Percentiles rank a stretch among this genome's conserved stretches.
phyloP scores from a whole-genome alignment of 306 rosid species.

The Castanea sativa region DNA sequence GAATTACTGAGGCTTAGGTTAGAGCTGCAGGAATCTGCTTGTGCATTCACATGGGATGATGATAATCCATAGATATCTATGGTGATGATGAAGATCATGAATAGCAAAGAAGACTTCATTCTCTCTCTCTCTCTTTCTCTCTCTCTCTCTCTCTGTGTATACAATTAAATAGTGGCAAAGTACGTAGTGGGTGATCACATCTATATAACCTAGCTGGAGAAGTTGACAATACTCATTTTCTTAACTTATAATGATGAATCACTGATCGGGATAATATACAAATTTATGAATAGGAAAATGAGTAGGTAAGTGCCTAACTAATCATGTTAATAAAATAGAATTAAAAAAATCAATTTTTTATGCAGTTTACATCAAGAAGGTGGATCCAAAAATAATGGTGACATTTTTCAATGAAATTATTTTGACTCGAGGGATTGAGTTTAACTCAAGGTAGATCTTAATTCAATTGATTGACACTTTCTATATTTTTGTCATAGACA shows the following conservation, averaged over 20 bases:
- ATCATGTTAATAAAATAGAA: neutral
- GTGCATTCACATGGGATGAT: slow-evolving; percentile 32
- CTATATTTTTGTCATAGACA: too few species aligned
- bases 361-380: too few species aligned
- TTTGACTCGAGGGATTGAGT: too few species aligned
- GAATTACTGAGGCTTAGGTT: slow-evolving; percentile 40
- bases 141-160: neutral
- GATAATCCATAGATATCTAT: slow-evolving; percentile 38
- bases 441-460: too few species aligned
- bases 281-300: neutral
- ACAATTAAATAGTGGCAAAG: slow-evolving; percentile 1
- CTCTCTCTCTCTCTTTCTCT: slow-evolving; percentile 4
- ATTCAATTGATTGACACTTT: too few species aligned
- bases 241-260: neutral
- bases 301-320: neutral
- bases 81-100: slow-evolving; percentile 25
- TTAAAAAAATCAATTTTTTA: neutral
- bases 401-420: too few species aligned
- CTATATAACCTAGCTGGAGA: neutral
- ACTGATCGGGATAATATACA: neutral
- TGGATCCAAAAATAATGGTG: too few species aligned
- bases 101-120: slow-evolving; percentile 30
- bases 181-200: neutral
- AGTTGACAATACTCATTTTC: slow-evolving; percentile 20
- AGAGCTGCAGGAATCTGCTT: slow-evolving; percentile 55